These are phyloP conservation scores for Tuber umbilicatum DNA, from an alignment of 495 filamentous ascomycete species.

Conservation along the genomic window DNA sequence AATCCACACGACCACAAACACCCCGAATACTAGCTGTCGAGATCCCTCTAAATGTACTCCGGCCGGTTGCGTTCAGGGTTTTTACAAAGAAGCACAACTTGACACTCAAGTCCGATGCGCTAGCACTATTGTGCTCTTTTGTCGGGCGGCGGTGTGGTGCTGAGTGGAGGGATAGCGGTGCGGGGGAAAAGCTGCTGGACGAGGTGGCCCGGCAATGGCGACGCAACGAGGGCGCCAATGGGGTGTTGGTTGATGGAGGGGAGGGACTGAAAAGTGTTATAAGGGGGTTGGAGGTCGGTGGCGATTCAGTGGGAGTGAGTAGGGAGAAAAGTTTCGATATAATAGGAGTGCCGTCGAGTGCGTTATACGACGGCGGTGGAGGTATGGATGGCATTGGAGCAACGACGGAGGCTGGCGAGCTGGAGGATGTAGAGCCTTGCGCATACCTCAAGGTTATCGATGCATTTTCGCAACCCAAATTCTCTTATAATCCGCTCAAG, in stretches of 20 bases:
- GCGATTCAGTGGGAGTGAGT: conserved; percentile 44
- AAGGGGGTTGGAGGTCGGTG: conserved; percentile 60
- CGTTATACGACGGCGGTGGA: conserved; percentile 18
- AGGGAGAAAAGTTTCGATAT: conserved; percentile 56
- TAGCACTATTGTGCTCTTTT: conserved; percentile 76
- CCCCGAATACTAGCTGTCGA: conserved; percentile 79
- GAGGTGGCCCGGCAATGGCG: conserved; percentile 89
- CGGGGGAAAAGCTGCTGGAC: conserved; percentile 86
- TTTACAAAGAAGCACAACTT: conserved; percentile 97
- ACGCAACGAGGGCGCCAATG: conserved; percentile 55
- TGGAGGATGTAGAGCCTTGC: conserved; percentile 34
- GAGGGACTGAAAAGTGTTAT: conserved; percentile 75
- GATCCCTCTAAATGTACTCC: conserved; percentile 75
- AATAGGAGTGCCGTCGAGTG: conserved; percentile 24
- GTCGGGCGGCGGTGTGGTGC: conserved; percentile 89
- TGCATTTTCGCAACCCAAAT: conserved; percentile 62
- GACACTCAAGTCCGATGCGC: conserved; percentile 79
- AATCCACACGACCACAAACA: conserved; percentile 46
- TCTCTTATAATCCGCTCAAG: conserved; percentile 76
- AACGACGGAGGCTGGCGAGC: conserved; percentile 53
- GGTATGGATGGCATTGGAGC: conserved; percentile 57
- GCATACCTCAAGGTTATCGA: conserved; percentile 38
- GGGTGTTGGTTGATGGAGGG: conserved; percentile 80
- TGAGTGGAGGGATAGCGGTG: conserved; percentile 90
- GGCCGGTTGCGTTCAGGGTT: conserved; percentile 87